Conservation (phyloP, 495 filamentous ascomycete species). For the Jackrogersella minutella region DNA sequence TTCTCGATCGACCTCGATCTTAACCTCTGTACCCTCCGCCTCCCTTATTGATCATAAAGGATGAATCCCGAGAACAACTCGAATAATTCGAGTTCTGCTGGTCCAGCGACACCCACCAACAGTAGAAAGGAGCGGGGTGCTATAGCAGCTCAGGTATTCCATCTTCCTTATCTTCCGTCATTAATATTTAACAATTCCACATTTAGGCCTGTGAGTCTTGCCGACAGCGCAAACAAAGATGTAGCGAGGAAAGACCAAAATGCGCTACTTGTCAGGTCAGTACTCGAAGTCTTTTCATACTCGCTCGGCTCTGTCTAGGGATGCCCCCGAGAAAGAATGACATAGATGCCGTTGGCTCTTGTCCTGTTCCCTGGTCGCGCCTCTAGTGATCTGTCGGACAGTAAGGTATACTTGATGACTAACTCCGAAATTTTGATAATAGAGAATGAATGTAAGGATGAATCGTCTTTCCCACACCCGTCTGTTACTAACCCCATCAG, state of each 20-base stretch:
- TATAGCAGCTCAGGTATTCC: conserved; percentile 57
- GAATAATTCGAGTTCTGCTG: conserved; percentile 41
- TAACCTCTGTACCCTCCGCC: conserved; percentile 16
- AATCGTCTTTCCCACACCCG: conserved; percentile 14
- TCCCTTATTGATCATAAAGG: conserved; percentile 27
- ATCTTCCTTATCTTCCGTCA: background rate
- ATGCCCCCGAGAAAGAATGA: background rate
- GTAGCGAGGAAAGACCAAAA: conserved; percentile 84
- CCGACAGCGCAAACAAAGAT: conserved; percentile 85
- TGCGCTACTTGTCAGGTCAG: conserved; percentile 65
- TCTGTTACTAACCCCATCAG: conserved; percentile 45
- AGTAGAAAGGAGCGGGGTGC: conserved; percentile 56
- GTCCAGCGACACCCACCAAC: conserved; percentile 43
- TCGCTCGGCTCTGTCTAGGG: background rate
- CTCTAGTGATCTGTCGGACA: conserved; percentile 19
- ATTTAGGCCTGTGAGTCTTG: conserved; percentile 84
- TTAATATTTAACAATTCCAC: conserved; percentile 7
- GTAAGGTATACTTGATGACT: conserved; percentile 40
- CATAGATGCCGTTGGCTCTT: conserved; percentile 11
- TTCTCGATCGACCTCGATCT: conserved; percentile 36
- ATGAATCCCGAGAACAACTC: conserved; percentile 40
- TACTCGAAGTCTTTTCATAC: conserved; percentile 25
- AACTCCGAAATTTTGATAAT: conserved; percentile 24
- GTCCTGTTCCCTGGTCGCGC: conserved; percentile 12
- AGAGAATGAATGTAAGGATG: conserved; percentile 43